Evolutionary conservation across 768 basidiomycete genomes (phyloP), one percentile per base, ranked within the genome.

Genomic region (Albatrellus ellisii): DNA sequence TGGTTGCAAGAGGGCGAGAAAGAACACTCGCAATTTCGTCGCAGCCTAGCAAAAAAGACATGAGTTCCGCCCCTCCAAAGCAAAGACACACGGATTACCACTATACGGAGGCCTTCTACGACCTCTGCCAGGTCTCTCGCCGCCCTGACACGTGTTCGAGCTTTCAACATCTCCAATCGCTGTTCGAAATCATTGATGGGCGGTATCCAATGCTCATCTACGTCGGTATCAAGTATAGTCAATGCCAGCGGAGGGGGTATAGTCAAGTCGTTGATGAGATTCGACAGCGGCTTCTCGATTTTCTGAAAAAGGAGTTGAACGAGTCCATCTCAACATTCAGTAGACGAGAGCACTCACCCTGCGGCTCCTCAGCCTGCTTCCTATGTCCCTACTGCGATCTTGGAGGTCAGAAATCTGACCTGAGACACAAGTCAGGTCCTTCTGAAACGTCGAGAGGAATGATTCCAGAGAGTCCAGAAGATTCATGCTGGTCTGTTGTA

Each of bases 361-460:
- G 40, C 95, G 72, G 44, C 80, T 85, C 57, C 79, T 83, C 44
- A 98, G 69, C 44, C 81, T 74, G 46, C 73, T 75, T 49, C 98
- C 95, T 14, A 98, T 95, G 31, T 84, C 84, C 50, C 85, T 83
- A 56, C 89, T 92, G 26, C 88, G 72, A 49, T 77, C 74, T 55
- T 98, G 95, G 18, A 99, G 68, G 48, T 97, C 89, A 1, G 88
- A 84, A 57, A 99, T 94, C 58, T 99, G 92, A 3, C 90, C 87
- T 2, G 95, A 97, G 8, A 98, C 95, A 1, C 82, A 80, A 4
- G 89, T 85, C 17, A 99, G 69, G 59, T 99, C 94, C 52, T 71
- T 82, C 60, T 97, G 94, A 55, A 99, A 99, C 0, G 87, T 95
- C 2, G 89, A 90, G 9, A 99, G 70, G 59, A 98, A 98, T 1